Evolutionary conservation across 2,329 filamentous ascomycete genomes (phyloP).

Genomic region (Pezicula rhizophila): DNA sequence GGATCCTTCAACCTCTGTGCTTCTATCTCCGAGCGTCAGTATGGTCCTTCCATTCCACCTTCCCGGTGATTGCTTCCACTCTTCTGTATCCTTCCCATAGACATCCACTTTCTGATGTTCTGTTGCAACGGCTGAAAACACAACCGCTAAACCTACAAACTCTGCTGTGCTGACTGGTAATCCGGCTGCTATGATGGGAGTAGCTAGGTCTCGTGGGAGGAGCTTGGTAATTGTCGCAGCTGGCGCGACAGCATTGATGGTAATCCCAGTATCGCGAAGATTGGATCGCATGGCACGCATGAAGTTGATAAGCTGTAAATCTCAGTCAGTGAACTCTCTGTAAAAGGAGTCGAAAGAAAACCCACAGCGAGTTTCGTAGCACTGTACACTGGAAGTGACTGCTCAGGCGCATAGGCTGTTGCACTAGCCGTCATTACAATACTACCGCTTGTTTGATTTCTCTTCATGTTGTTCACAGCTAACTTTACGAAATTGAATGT

Average conservation of each 20-base stretch:
- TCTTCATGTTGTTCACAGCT: conserved; percentile 9
- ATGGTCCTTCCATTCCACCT: no score
- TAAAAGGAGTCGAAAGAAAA: no score
- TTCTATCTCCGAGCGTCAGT: no score
- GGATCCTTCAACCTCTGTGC: no score
- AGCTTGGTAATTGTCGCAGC: conserved; percentile 29
- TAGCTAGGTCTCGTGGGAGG: conserved; percentile 25
- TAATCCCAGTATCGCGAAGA: conserved; percentile 21
- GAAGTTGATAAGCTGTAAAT: conserved; percentile 16
- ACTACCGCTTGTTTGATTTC: conserved; percentile 17
- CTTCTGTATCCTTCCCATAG: no score
- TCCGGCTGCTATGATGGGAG: conserved; percentile 24
- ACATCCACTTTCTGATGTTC: no score
- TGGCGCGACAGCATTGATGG: conserved; percentile 34
- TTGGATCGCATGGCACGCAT: conserved; percentile 28
- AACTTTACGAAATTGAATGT: conserved; percentile 30
- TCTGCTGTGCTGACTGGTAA: conserved; percentile 20
- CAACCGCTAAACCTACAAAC: no score
- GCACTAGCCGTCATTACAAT: conserved; percentile 33
- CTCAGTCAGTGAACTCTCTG: no score
- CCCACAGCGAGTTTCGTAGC: conserved; percentile 13
- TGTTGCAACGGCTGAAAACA: no score
- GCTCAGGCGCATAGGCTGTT: conserved; percentile 32
- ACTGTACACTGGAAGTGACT: conserved; percentile 29
- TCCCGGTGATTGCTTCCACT: no score